Conservation (phyloP, 2,329 filamentous ascomycete species). For the Elsinoe perseae region DNA sequence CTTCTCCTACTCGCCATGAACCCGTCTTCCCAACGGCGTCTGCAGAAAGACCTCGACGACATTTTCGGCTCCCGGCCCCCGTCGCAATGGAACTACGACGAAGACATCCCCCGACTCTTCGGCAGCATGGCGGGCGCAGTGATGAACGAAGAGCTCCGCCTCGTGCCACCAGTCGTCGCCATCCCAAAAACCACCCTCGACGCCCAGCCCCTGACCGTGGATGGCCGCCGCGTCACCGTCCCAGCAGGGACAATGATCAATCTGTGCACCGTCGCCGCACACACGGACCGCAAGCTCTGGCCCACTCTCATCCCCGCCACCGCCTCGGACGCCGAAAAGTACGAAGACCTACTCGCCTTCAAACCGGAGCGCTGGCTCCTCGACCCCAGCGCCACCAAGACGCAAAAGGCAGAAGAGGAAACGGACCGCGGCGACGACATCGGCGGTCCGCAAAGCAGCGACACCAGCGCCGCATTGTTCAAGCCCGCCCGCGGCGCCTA, state of each 20-base stretch:
- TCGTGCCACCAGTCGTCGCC: slow-evolving; percentile 62
- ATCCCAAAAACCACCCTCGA: slow-evolving; percentile 58
- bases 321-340: slow-evolving; percentile 26
- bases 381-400: slow-evolving; percentile 20
- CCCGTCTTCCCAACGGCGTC: slow-evolving; percentile 52
- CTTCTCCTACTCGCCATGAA: slow-evolving; percentile 61
- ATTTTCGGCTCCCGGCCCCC: slow-evolving; percentile 54
- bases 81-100: slow-evolving; percentile 63
- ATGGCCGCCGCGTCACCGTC: slow-evolving; percentile 51
- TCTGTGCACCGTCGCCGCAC: slow-evolving; percentile 49
- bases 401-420: slow-evolving; percentile 32
- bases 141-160: slow-evolving; percentile 68
- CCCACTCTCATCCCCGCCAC: slow-evolving; percentile 32
- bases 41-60: slow-evolving; percentile 62
- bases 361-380: slow-evolving; percentile 65
- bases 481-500: slow-evolving; percentile 47
- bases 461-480: slow-evolving; percentile 57
- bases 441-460: slow-evolving; percentile 49
- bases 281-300: slow-evolving; percentile 68
- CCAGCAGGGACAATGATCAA: slow-evolving; percentile 51
- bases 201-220: slow-evolving; percentile 51
- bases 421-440: slow-evolving; percentile 42
- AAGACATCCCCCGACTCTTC: slow-evolving; percentile 56
- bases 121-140: slow-evolving; percentile 64
- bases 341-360: slow-evolving; percentile 58